A percentile compares a stretch with the other conserved stretches of the same genome.
Evolutionary conservation across 108 stramenopile genomes (phyloP).

Genomic region (Skeletonema potamos): DNA sequence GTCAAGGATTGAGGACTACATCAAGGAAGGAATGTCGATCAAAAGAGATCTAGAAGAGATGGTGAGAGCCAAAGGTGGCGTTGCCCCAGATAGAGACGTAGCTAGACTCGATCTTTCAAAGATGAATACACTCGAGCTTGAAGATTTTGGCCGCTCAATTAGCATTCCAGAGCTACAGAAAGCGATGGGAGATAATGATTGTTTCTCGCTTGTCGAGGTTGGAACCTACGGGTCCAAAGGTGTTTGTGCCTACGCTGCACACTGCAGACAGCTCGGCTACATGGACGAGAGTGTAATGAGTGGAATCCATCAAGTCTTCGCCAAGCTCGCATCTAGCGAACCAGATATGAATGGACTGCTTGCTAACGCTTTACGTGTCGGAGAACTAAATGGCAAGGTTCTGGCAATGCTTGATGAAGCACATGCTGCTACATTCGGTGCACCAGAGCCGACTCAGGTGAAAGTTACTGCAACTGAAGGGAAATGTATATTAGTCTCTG

Average conservation of each 20-base stretch:
- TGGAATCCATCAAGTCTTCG: conserved; percentile 62
- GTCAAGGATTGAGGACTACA: conserved; percentile 64
- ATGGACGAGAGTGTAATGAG: conserved; percentile 58
- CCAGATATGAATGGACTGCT: conserved; percentile 70
- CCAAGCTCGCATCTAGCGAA: conserved; percentile 59
- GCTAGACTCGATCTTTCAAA: conserved; percentile 38
- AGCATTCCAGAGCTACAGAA: conserved; percentile 42
- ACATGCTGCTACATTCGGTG: conserved; percentile 62
- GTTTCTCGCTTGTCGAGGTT: conserved; percentile 72
- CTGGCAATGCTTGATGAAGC: conserved; percentile 67
- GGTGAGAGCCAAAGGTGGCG: conserved; percentile 33
- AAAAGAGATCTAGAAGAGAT: conserved; percentile 48
- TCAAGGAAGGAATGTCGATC: conserved; percentile 52
- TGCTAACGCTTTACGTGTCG: conserved; percentile 58
- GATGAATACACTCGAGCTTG: conserved; percentile 40
- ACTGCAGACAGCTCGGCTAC: conserved; percentile 59
- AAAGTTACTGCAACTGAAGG: conserved; percentile 67
- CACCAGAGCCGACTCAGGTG: conserved; percentile 66
- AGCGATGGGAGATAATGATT: conserved; percentile 65
- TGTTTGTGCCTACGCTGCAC: conserved; percentile 75
- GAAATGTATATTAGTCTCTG: conserved; percentile 77
- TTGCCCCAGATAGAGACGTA: conserved; percentile 35
- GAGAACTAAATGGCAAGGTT: conserved; percentile 62
- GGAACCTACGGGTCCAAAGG: conserved; percentile 75
- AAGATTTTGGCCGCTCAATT: conserved; percentile 59